Conservation (phyloP, 768 basidiomycete species). For the Mycena rebaudengoi region DNA sequence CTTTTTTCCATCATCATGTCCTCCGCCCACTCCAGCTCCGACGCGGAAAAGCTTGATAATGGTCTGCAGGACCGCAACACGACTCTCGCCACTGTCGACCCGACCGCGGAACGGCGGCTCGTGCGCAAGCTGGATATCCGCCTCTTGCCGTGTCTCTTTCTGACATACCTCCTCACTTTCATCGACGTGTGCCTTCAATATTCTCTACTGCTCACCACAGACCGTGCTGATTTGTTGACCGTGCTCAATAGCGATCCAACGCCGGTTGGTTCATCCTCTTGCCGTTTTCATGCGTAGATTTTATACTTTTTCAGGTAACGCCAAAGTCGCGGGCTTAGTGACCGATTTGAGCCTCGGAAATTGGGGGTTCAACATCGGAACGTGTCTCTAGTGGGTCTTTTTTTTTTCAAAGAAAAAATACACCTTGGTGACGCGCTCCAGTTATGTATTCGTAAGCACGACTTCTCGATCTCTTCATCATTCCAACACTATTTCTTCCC, state of each 20-base stretch:
- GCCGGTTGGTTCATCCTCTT: not conserved
- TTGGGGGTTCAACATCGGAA: constrained; percentile 14
- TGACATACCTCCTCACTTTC: constrained; percentile 1
- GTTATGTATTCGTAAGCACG: not conserved
- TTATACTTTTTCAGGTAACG: not conserved
- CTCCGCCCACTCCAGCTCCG: no score
- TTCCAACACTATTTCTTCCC: not conserved
- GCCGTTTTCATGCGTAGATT: not conserved
- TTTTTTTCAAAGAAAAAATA: not conserved
- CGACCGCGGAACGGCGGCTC: not conserved
- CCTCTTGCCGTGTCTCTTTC: constrained; percentile 1
- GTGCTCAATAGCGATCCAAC: not conserved
- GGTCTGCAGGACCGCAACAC: no score
- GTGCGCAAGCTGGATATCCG: constrained; percentile 6
- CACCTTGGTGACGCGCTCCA: not conserved
- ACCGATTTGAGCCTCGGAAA: not conserved
- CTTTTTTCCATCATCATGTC: no score
- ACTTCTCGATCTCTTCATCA: not conserved
- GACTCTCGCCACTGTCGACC: no score
- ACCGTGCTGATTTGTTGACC: not conserved
- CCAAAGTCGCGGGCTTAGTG: not conserved
- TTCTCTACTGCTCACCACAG: no score
- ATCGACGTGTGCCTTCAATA: no score
- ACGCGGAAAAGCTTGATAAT: no score
- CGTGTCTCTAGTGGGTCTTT: not conserved